These are phyloP conservation scores for Aspergillus alliaceus DNA, from an alignment of 2,329 filamentous ascomycete species.

Conservation along the genomic window DNA sequence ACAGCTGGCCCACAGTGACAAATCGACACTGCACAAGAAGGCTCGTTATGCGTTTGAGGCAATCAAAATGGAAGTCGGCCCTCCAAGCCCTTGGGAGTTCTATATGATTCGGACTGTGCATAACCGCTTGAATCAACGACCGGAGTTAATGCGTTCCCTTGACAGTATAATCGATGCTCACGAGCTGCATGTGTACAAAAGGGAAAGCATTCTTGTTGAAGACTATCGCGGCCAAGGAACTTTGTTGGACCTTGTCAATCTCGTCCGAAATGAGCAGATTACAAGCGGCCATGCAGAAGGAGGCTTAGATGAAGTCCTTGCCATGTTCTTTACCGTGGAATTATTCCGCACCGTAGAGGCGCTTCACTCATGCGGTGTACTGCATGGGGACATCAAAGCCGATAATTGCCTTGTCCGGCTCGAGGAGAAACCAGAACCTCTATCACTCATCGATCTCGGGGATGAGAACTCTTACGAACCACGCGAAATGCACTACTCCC, in stretches of 20 bases:
- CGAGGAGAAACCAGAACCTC: conserved; percentile 48
- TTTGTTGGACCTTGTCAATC: conserved; percentile 89
- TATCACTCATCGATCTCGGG: conserved; percentile 31
- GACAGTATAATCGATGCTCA: conserved; percentile 80
- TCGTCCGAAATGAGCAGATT: conserved; percentile 66
- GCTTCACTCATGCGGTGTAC: conserved; percentile 73
- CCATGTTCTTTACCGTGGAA: conserved; percentile 95
- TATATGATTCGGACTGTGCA: conserved; percentile 88
- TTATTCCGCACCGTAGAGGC: conserved; percentile 86
- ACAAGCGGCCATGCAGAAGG: conserved; percentile 54
- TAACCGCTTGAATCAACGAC: conserved; percentile 62
- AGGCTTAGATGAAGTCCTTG: conserved; percentile 84
- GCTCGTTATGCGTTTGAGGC: conserved; percentile 69
- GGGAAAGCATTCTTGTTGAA: conserved; percentile 86
- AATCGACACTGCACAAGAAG: conserved; percentile 17
- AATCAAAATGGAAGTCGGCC: conserved; percentile 84
- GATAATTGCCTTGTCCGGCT: conserved; percentile 94
- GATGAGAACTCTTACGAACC: conserved; percentile 24
- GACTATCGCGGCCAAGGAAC: conserved; percentile 89
- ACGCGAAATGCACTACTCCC: conserved; percentile 60
- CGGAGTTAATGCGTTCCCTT: conserved; percentile 64
- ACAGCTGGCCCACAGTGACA: conserved; percentile 52
- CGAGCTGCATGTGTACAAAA: conserved; percentile 86
- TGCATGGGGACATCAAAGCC: conserved; percentile 92
- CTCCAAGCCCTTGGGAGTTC: conserved; percentile 90